These are phyloP conservation scores for Globisporangium nodosum DNA, from an alignment of 352 stramenopile species.

Conservation along the genomic window DNA sequence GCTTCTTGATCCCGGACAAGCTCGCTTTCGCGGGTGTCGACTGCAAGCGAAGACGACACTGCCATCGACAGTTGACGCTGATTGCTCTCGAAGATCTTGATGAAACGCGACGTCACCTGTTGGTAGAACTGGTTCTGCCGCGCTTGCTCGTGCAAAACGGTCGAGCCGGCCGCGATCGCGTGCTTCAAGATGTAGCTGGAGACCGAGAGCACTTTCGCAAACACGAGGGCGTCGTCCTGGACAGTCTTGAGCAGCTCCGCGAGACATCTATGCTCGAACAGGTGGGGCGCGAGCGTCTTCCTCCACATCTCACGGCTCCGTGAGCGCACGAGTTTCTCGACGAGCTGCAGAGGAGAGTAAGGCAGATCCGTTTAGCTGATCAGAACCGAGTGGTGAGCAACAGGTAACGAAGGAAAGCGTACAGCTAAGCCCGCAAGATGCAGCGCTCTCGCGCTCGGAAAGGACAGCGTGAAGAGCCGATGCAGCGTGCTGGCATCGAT, in stretches of 20 bases:
- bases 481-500: conserved; percentile 42
- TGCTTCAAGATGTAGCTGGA: conserved; percentile 13
- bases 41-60: background rate
- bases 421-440: conserved; percentile 18
- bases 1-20: conserved; percentile 11
- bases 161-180: conserved; percentile 9
- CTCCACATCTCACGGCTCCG: conserved; percentile 10
- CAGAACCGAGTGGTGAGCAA: too few relatives aligned
- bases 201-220: conserved; percentile 20
- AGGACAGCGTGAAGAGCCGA: conserved; percentile 40
- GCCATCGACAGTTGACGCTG: conserved; percentile 5
- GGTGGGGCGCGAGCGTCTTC: conserved; percentile 18
- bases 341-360: conserved; percentile 12
- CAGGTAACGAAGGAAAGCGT: background rate
- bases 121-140: conserved; percentile 17
- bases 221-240: conserved; percentile 14
- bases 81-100: conserved; percentile 5
- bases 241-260: conserved; percentile 12
- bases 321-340: conserved; percentile 19
- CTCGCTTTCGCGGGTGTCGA: background rate
- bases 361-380: too few relatives aligned
- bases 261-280: conserved; percentile 24
- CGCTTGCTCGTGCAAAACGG: conserved; percentile 23
- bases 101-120: conserved; percentile 9
- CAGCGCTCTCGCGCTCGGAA: conserved; percentile 11